Base-by-base conservation (phyloP, 2,329 filamentous ascomycete species). In the Didymella pomorum region DNA sequence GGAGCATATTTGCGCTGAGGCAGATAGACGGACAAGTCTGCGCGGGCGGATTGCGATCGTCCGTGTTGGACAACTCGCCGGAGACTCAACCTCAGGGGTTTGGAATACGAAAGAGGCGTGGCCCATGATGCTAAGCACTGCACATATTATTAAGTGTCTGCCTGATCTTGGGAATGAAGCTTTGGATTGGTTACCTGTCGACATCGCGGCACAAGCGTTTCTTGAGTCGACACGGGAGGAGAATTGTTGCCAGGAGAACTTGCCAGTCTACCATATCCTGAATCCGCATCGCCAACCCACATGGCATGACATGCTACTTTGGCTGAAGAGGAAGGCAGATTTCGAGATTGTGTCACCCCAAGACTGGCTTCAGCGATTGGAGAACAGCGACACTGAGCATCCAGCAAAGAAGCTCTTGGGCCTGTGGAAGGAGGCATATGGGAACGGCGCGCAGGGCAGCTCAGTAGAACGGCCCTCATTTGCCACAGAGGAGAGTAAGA, bases 1-100 rank as follows among this genome's bases (percentile, higher is more conserved):
- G 1, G 85, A 87, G 73, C 76, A 78, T 5, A 80, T 87, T 25
- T 86, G 83, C 61, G 68, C 71, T 0, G 63, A 71, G 7, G 82
- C 81, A 23, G 59, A 71, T 29, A 31, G 64, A 62, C 58, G 63
- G 72, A 65, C 58, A 44, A 48, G 64, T 66, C 65, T 80, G 2
- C 58, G 56, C 48, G 70, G 67, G 21, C 67, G 66, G n/a, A 61
- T 75, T 18, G 48, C 62, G 14, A 61, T 76, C 23, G 70, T 79
- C 31, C 72, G 75, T 21, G 76, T 83, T 31, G 75, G 77, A 43
- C 79, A 63, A 79, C 81, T 63, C 76, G 29, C 77, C 79, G 63
- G 79, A 14, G 63, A 63, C 33, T 64, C 67, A n/a, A 29, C 20
- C 12, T 51, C 67, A 44, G 67, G 71, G 51, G 64, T 76, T 23